phyloP scores from a whole-genome alignment of 768 basidiomycete species.

The Tylopilus plumbeoviolaceoides region DNA sequence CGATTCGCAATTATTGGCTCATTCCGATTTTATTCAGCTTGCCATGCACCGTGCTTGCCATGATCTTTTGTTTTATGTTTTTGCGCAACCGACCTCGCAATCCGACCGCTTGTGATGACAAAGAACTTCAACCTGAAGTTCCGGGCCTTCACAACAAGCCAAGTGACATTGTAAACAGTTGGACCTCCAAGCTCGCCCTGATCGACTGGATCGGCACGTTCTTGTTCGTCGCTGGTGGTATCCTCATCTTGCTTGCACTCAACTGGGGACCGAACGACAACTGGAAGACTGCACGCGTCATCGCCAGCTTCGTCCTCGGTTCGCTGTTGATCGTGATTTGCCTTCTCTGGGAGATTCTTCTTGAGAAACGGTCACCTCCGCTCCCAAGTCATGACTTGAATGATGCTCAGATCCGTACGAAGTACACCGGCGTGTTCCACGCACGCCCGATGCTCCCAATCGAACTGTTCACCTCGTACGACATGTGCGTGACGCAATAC shows the following conservation, averaged over 20 bases:
- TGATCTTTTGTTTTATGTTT: conserved; percentile 39
- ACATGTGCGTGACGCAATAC: conserved; percentile 38
- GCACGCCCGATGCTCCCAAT: conserved; percentile 46
- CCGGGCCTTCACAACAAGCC: conserved; percentile 11
- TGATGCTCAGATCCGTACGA: conserved; percentile 1
- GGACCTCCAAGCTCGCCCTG: background rate
- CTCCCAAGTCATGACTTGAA: background rate
- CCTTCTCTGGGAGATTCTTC: conserved; percentile 32
- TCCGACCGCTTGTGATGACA: too few species aligned
- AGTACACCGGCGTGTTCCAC: conserved; percentile 16
- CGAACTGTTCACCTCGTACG: conserved; percentile 39
- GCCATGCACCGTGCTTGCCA: conserved; percentile 35
- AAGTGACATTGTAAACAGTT: too few species aligned
- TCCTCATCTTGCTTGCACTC: conserved; percentile 44
- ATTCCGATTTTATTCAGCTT: conserved; percentile 28
- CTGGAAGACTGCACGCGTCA: conserved; percentile 42
- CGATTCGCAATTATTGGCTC: background rate
- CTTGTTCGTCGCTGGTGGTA: conserved; percentile 41
- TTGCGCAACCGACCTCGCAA: conserved; percentile 29
- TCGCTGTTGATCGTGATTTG: conserved; percentile 37
- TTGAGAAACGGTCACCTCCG: conserved; percentile 23
- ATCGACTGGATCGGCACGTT: conserved; percentile 48
- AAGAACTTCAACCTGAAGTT: too few species aligned
- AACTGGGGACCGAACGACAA: conserved; percentile 45
- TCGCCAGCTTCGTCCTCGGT: conserved; percentile 45